Evolutionary conservation across 2,329 filamentous ascomycete species (phyloP).

Genomic region (Colletotrichum liriopes): DNA sequence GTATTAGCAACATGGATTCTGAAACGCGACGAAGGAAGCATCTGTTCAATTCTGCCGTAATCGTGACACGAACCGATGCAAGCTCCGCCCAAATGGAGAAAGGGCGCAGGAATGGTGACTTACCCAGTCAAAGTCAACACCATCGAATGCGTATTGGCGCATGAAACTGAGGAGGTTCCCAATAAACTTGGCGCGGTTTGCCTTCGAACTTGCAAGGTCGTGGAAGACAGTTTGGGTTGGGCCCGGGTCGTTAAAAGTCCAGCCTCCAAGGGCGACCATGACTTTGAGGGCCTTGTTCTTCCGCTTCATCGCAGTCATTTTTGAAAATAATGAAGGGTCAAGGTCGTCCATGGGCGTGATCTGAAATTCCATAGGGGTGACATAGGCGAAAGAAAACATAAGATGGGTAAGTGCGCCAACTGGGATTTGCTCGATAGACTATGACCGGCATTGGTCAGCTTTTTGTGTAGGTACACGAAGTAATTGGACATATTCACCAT

Average conservation of each 20-base stretch:
- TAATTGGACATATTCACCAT: no score
- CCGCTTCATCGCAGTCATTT: no score
- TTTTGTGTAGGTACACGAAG: no score
- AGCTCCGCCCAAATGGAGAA: no score
- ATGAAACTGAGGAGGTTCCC: conserved; percentile 30
- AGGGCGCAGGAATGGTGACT: neutral
- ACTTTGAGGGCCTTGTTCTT: conserved; percentile 49
- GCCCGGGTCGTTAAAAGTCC: conserved; percentile 55
- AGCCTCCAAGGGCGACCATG: conserved; percentile 58
- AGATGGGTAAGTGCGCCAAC: conserved; percentile 47
- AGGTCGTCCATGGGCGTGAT: conserved; percentile 50
- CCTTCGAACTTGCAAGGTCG: conserved; percentile 44
- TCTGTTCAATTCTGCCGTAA: no score
- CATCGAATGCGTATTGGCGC: conserved; percentile 33
- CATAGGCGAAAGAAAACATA: conserved; percentile 53
- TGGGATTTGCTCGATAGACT: conserved; percentile 34
- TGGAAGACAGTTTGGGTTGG: conserved; percentile 48
- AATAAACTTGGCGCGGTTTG: conserved; percentile 28
- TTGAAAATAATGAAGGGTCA: no score
- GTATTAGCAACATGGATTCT: no score
- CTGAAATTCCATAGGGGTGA: conserved; percentile 49
- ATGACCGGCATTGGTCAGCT: no score
- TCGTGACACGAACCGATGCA: no score
- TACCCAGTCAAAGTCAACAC: conserved; percentile 43
- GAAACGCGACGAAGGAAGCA: no score